Conservation (phyloP, 768 basidiomycete genomes). For the Boletellus sp. region DNA sequence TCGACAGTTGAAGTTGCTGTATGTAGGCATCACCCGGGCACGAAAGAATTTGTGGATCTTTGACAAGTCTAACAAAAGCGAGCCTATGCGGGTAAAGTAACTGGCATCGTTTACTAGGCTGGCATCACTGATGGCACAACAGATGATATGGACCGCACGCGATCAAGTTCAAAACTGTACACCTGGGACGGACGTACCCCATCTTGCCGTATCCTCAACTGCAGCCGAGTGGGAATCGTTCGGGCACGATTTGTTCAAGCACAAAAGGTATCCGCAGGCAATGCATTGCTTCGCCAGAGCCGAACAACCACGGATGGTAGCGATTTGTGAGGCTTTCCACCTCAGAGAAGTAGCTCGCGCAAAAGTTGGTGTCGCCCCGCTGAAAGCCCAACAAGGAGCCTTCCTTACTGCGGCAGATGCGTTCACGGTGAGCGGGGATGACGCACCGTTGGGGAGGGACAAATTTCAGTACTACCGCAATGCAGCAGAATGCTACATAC, state of each 20-base stretch:
- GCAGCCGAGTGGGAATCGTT: conserved; percentile 43
- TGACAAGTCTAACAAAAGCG: conserved; percentile 55
- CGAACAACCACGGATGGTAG: conserved; percentile 37
- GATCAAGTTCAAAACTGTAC: conserved; percentile 47
- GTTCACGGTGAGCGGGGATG: conserved; percentile 42
- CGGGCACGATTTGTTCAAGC: conserved; percentile 39
- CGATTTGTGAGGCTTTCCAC: conserved; percentile 49
- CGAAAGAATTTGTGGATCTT: conserved; percentile 69
- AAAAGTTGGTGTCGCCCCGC: conserved; percentile 24
- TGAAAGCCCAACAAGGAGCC: conserved; percentile 30
- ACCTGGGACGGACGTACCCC: conserved; percentile 47
- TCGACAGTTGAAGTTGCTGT: conserved; percentile 60
- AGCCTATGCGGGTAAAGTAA: conserved; percentile 50
- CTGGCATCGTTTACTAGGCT: not conserved
- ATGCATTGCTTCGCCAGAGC: conserved; percentile 54
- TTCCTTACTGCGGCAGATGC: conserved; percentile 47
- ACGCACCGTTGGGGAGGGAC: conserved; percentile 26
- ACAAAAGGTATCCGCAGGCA: conserved; percentile 46
- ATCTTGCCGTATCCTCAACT: conserved; percentile 52
- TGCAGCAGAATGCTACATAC: conserved; percentile 47
- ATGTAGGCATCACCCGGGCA: conserved; percentile 69
- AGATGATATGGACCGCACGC: conserved; percentile 52
- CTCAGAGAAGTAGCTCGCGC: conserved; percentile 49
- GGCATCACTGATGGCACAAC: not conserved
- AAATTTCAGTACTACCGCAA: conserved; percentile 37